phyloP scores from a whole-genome alignment of 2,329 filamentous ascomycete genomes.

The Colletotrichum horii region DNA sequence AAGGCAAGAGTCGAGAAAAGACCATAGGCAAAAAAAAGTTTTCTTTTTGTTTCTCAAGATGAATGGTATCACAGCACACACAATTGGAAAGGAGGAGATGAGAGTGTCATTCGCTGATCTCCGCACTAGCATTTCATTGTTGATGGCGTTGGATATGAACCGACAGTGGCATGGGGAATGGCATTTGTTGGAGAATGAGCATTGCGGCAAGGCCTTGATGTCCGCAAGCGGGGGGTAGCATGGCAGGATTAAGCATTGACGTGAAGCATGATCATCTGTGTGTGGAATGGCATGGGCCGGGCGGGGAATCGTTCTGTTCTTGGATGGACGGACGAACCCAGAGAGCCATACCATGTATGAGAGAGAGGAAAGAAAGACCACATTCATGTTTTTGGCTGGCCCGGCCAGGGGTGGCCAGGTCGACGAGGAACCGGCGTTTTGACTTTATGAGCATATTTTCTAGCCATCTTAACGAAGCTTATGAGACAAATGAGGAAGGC shows the following conservation, averaged over 20 bases:
- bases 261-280: background rate
- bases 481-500: background rate
- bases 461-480: background rate
- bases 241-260: slow-evolving; percentile 6
- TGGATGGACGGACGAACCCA: background rate
- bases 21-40: slow-evolving; percentile 22
- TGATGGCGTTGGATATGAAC: background rate
- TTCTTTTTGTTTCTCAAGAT: slow-evolving; percentile 3
- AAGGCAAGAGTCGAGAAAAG: slow-evolving; percentile 20
- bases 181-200: background rate
- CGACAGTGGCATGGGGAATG: background rate
- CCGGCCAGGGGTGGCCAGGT: background rate
- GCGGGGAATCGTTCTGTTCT: background rate
- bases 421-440: background rate
- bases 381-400: background rate
- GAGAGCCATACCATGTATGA: background rate
- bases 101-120: background rate
- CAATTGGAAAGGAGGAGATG: background rate
- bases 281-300: slow-evolving; percentile 5
- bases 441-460: background rate
- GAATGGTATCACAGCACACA: background rate
- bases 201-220: background rate
- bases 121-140: background rate
- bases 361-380: background rate
- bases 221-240: background rate